phyloP scores from a whole-genome alignment of 1,139 yeast genomes.

The Yamadazyma pseudoaaseri region DNA sequence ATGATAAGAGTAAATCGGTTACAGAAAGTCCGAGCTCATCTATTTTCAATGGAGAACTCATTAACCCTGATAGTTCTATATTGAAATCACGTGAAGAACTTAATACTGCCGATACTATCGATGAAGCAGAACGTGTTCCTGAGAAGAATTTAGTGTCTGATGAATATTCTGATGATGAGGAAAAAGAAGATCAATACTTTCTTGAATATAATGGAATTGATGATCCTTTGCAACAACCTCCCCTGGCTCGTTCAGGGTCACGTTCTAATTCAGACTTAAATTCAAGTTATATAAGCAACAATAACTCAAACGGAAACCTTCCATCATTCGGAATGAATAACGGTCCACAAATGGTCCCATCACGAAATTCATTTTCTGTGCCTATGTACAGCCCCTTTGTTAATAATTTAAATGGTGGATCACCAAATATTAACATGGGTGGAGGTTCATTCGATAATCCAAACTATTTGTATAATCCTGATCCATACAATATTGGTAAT shows the following conservation, averaged over 20 bases:
- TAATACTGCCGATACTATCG: not conserved
- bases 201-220: not conserved
- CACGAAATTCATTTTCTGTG: conserved; percentile 1
- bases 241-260: not conserved
- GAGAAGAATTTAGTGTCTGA: conserved; percentile 1
- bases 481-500: conserved; percentile 34
- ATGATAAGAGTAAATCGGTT: conserved; percentile 1
- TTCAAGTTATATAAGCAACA: conserved; percentile 1
- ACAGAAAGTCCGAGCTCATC: not conserved
- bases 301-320: not conserved
- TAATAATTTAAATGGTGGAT: conserved; percentile 2
- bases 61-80: conserved; percentile 5
- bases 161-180: not conserved
- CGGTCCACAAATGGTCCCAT: not conserved
- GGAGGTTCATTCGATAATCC: conserved; percentile 5
- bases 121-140: conserved; percentile 6
- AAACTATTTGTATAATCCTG: conserved; percentile 16
- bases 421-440: conserved; percentile 3
- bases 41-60: not conserved
- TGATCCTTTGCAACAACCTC: conserved; percentile 3
- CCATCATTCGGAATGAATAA: not conserved
- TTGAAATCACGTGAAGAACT: not conserved
- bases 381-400: conserved; percentile 7
- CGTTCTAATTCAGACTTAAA: not conserved
- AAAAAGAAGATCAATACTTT: not conserved